Evolutionary conservation across 1,139 yeast species (phyloP).

Genomic region (Oligophagozyma castellii): DNA sequence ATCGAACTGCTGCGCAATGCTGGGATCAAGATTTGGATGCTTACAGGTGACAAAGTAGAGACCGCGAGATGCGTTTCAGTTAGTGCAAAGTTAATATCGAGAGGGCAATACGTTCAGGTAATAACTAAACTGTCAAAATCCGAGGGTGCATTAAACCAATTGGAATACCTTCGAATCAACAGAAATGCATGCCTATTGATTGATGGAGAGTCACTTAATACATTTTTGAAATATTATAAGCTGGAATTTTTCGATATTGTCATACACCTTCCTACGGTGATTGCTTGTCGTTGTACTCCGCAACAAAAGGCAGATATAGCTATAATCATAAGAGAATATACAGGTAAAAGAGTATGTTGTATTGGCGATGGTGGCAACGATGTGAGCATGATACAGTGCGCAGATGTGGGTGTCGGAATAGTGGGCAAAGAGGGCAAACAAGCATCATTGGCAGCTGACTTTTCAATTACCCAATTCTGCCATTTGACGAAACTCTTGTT

Average conservation of each 20-base stretch:
- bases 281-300: slow-evolving; percentile 97
- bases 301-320: slow-evolving; percentile 98
- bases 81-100: slow-evolving; percentile 77
- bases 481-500: slow-evolving; percentile 72
- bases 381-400: slow-evolving; percentile 97
- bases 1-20: slow-evolving; percentile 90
- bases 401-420: slow-evolving; percentile 97
- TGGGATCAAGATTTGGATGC: slow-evolving; percentile 96
- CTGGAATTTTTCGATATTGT: slow-evolving; percentile 68
- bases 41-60: slow-evolving; percentile 97
- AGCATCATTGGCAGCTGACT: slow-evolving; percentile 95
- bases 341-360: slow-evolving; percentile 88
- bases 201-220: slow-evolving; percentile 83
- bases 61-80: slow-evolving; percentile 96
- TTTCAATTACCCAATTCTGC: slow-evolving; percentile 84
- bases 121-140: slow-evolving; percentile 51
- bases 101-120: slow-evolving; percentile 89
- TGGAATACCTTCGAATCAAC: slow-evolving; percentile 57
- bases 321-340: slow-evolving; percentile 52
- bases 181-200: slow-evolving; percentile 69
- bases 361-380: slow-evolving; percentile 99
- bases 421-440: slow-evolving; percentile 98
- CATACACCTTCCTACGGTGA: slow-evolving; percentile 72
- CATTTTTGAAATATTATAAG: slow-evolving; percentile 48
- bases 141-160: slow-evolving; percentile 54